Base-by-base conservation (phyloP, 305 asterid genomes). In the Fraxinus floribunda region DNA sequence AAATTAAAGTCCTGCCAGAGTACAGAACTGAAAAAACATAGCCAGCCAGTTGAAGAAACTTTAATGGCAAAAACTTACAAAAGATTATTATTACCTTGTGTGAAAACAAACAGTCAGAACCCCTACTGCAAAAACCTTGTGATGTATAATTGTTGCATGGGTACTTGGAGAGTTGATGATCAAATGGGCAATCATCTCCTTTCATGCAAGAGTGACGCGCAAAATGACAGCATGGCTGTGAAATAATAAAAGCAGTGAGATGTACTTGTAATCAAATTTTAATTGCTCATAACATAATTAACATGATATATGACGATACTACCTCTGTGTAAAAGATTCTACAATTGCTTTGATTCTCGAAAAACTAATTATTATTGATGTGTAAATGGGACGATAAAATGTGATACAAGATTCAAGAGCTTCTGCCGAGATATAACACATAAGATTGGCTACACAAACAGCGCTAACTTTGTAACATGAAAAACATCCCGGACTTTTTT, bases 121-220 rank as follows among this genome's bases (percentile, higher is more conserved):
- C 97, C 88, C 99, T 90, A 85, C 80, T 83, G 89, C 99, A 96
- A 89, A 88, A 93, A 78, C 98, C 97, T 1, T 79, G 89, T 80
- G 92, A 44, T 66, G 86, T 76, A 87, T 81, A 83, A 76, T 93
- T 94, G 71, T 89, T 85, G 92, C 99, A 94, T 18, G 94, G 97
- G 87, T 93, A 95, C 83, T 92, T 93, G 44, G 97, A 92, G 86
- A 94, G 97, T 82, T 91, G 86, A 77, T 94, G 97, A 85, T 92
- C 98, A 86, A 71, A 94, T 20, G 97, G 97, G 82, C 95, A 91
- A 64, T 89, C 90, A 60, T 89, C 93, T 82, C 99, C 99, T 91
- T 96, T 96, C 99, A 96, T 90, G 91, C 99, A 96, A 84, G 94
- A 81, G 82, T 88, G 89, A 6, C 97, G 95, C 72, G 98, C 99